Evolutionary conservation across 179 eudicot species (phyloP).

Genomic region (Actinidia polygama): DNA sequence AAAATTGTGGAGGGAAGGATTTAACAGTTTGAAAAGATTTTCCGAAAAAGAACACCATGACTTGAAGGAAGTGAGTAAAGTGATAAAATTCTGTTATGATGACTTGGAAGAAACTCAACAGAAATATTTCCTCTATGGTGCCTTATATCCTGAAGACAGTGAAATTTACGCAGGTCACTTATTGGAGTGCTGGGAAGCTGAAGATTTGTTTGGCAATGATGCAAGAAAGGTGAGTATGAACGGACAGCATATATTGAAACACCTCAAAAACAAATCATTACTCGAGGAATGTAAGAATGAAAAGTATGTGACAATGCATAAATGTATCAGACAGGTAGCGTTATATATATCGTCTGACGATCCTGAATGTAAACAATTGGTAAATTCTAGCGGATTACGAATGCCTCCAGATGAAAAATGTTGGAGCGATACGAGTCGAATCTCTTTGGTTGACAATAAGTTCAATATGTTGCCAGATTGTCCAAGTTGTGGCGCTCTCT

Average conservation of each 20-base stretch:
- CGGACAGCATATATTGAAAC: background rate
- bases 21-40: slow-evolving; percentile 8
- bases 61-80: slow-evolving; percentile 16
- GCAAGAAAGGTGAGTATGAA: background rate
- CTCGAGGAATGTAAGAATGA: background rate
- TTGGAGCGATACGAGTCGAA: background rate
- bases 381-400: background rate
- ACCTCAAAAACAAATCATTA: background rate
- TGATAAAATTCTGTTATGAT: slow-evolving; percentile 6
- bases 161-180: slow-evolving; percentile 7
- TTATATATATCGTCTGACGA: background rate
- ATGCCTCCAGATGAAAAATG: background rate
- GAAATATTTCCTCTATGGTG: slow-evolving; percentile 17
- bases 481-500: no score
- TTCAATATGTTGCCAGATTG: no score
- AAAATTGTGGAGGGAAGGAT: slow-evolving; percentile 18
- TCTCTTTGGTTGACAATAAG: no score
- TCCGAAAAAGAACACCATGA: background rate
- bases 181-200: slow-evolving; percentile 22
- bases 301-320: background rate
- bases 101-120: slow-evolving; percentile 1
- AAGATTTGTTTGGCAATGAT: slow-evolving; percentile 10
- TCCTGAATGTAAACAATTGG: background rate
- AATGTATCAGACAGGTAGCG: slow-evolving; percentile 1
- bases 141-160: slow-evolving; percentile 22